phyloP scores from a whole-genome alignment of 2,329 filamentous ascomycete species.

The Pseudofabraea citricarpa region DNA sequence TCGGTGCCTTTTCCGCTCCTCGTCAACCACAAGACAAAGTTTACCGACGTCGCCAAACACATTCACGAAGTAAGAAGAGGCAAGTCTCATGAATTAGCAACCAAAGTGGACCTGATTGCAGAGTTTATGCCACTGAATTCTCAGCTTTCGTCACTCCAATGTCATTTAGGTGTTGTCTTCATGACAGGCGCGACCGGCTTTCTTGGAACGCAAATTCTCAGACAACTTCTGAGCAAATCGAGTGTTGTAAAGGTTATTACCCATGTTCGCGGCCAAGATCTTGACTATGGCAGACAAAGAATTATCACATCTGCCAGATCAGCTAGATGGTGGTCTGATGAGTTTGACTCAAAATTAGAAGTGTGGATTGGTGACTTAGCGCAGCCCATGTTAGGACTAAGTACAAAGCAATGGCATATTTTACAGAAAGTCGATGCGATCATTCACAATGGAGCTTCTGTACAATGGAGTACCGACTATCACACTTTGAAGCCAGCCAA shows the following conservation, averaged over 20 bases:
- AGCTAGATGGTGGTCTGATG: neutral
- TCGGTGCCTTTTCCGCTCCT: neutral
- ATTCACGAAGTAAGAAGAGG: neutral
- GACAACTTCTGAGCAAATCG: slow-evolving; percentile 6
- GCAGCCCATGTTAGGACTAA: slow-evolving; percentile 65
- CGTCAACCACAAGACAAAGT: neutral
- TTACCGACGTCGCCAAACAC: neutral
- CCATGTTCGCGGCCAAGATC: slow-evolving; percentile 8
- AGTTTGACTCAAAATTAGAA: neutral
- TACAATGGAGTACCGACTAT: slow-evolving; percentile 77
- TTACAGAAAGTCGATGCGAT: slow-evolving; percentile 62
- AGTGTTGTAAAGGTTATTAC: slow-evolving; percentile 8
- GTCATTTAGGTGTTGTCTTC: slow-evolving; percentile 15
- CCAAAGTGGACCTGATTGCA: neutral
- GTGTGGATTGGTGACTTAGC: slow-evolving; percentile 57
- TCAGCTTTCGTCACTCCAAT: too few relatives aligned
- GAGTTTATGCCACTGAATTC: neutral
- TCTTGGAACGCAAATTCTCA: slow-evolving; percentile 16
- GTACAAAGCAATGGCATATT: slow-evolving; percentile 56
- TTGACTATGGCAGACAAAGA: slow-evolving; percentile 5
- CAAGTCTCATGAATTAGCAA: neutral
- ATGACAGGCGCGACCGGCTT: slow-evolving; percentile 16
- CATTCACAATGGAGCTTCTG: slow-evolving; percentile 74
- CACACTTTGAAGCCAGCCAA: slow-evolving; percentile 65
- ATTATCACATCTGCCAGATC: neutral